These are phyloP conservation scores for Pyrus hybrid DNA, from an alignment of 331 rosid genomes.

Conservation along the genomic window DNA sequence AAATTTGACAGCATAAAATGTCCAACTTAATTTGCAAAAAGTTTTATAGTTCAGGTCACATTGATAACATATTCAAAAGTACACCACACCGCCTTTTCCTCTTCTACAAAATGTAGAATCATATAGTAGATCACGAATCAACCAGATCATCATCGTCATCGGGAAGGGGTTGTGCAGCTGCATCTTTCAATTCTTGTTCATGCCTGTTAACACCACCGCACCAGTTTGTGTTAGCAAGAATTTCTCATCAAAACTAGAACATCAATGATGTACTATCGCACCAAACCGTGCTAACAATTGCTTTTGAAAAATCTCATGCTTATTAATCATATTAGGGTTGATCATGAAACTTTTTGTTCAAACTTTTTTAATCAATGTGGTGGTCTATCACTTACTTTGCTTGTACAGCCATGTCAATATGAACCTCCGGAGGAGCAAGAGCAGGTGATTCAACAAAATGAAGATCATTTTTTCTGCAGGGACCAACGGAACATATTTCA, in stretches of 20 bases:
- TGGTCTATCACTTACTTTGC: conserved; percentile 16
- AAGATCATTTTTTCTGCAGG: conserved; percentile 15
- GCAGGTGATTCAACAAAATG: conserved; percentile 35
- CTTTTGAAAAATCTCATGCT: not conserved
- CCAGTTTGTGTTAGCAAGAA: not conserved
- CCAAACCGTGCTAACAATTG: not conserved
- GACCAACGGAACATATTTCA: not conserved
- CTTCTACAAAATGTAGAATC: not conserved
- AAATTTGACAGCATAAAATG: too few relatives aligned
- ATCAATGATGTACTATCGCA: not conserved
- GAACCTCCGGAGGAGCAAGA: conserved; percentile 40
- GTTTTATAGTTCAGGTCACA: too few relatives aligned
- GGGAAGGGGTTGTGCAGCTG: conserved; percentile 18
- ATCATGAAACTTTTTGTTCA: not conserved
- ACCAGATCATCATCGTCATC: conserved; percentile 29
- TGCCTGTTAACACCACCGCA: conserved; percentile 10
- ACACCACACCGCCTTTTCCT: too few relatives aligned
- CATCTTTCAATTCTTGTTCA: conserved; percentile 13
- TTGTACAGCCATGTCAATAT: conserved; percentile 29
- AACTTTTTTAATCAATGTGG: not conserved
- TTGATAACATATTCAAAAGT: too few relatives aligned
- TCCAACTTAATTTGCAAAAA: too few relatives aligned
- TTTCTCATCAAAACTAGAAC: not conserved
- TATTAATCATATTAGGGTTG: not conserved
- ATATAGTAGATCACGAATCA: not conserved